Base-by-base conservation (phyloP, 768 basidiomycete genomes). In the Plicaturopsis crispa region DNA sequence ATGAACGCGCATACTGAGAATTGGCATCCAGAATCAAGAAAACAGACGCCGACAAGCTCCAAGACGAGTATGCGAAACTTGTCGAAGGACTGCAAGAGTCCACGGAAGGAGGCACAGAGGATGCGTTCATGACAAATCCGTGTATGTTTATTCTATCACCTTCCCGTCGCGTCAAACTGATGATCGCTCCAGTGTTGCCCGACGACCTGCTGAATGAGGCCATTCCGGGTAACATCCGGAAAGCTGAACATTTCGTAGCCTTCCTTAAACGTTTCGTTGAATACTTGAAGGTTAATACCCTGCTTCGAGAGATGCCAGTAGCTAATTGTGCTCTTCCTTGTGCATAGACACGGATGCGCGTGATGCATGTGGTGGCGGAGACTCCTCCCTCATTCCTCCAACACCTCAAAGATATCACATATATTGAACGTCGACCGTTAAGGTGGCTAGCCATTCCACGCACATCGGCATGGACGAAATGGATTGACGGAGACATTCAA, bases 281-380 rank as follows among this genome's bases (percentile, higher is more conserved):
- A 63, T 99, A 99, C 60, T 73, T 99, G 37, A 99, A 98, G 75
- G 94, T 91, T 36, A 16, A n/a, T 3, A 13, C 17, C 24, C 23
- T 34, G 16, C 14, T 14, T 24, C 31, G 34, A 17, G 19, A 14
- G 43, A 14, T 18, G 19, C 45, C 58, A 37, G 54, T 17, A 28
- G 12, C n/a, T 32, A 33, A 35, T 13, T 12, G 28, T 38, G 38
- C 17, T 41, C 11, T 30, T 30, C 31, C 19, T 21, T 17, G 14
- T n/a, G n/a, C n/a, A n/a, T 49, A 97, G 93, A 98, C 94, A 13
- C 77, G 96, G 38, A 98, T 98, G 94, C 81, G 96, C 35, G 96
- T 99, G n/a, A 66, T 97, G 19, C 96, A 98, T 56, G 96, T 99
- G 43, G 96, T 99, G 11, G 96, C 96, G 13, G 96, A 99, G 61